Conservation (phyloP, 257 asterid genomes). For the Mitragyna speciosa region DNA sequence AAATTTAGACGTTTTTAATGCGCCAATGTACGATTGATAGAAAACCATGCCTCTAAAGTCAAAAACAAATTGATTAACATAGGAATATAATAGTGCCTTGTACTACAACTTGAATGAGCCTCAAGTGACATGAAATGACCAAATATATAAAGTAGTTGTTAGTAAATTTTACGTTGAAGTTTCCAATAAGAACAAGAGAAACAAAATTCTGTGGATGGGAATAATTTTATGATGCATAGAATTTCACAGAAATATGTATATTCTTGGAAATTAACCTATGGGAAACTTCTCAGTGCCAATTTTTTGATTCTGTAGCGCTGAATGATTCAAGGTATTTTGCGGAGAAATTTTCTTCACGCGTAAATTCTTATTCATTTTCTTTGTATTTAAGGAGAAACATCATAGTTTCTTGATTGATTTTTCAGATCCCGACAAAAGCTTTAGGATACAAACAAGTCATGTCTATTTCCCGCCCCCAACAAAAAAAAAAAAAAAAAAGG, state of each 20-base stretch:
- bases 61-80: too few relatives aligned
- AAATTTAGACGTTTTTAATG: too few relatives aligned
- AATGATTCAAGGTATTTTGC: neutral
- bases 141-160: neutral
- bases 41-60: too few relatives aligned
- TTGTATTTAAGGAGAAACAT: too few relatives aligned
- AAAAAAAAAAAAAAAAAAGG: too few relatives aligned
- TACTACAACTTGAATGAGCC: neutral
- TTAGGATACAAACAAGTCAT: too few relatives aligned
- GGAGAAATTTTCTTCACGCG: neutral
- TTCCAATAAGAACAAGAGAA: too few relatives aligned
- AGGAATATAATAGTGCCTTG: neutral
- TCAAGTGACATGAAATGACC: neutral
- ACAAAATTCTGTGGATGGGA: neutral
- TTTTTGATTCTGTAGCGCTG: neutral
- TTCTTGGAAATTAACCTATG: neutral
- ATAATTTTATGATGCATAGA: neutral
- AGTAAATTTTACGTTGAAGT: neutral
- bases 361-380: too few relatives aligned
- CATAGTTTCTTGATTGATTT: neutral
- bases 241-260: neutral
- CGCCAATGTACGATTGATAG: too few relatives aligned
- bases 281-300: neutral
- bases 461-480: too few relatives aligned
- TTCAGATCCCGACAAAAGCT: too few relatives aligned